phyloP scores from a whole-genome alignment of 345 rosid genomes.

The Rhodamnia rubescens region DNA sequence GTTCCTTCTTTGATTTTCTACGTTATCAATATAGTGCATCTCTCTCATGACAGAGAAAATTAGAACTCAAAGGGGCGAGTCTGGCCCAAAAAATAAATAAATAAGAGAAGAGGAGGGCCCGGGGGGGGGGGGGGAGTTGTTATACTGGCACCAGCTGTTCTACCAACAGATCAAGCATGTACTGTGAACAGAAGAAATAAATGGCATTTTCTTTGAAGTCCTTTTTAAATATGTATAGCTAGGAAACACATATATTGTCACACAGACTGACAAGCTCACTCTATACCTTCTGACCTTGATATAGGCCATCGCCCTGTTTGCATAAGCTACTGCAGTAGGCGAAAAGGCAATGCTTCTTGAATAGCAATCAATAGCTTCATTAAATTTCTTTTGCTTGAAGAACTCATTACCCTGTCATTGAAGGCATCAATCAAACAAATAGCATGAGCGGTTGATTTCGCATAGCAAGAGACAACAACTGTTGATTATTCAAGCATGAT shows the following conservation, averaged over 20 bases:
- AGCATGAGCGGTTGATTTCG: not conserved
- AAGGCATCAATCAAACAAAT: not conserved
- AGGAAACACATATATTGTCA: not conserved
- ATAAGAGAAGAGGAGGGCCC: too few species aligned
- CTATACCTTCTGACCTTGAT: constrained; percentile 63
- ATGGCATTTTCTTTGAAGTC: too few species aligned
- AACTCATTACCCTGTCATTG: constrained; percentile 62
- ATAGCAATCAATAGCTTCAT: constrained; percentile 81
- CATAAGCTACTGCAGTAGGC: constrained; percentile 77
- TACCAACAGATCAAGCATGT: not conserved
- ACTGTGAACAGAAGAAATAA: not conserved
- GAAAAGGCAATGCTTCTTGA: constrained; percentile 84
- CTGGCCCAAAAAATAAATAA: not conserved
- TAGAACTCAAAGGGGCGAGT: not conserved
- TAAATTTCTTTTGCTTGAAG: constrained; percentile 76
- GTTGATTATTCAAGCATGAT: not conserved
- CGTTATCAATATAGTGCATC: not conserved
- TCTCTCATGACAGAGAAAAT: not conserved
- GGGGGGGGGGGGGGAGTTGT: not conserved
- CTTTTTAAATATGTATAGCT: not conserved
- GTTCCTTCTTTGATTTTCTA: not conserved
- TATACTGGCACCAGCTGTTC: not conserved
- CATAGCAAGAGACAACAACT: not conserved
- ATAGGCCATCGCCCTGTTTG: constrained; percentile 91
- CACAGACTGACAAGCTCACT: not conserved